phyloP scores from a whole-genome alignment of 495 filamentous ascomycete genomes.

The Paragyromitra xinjiangensis region DNA sequence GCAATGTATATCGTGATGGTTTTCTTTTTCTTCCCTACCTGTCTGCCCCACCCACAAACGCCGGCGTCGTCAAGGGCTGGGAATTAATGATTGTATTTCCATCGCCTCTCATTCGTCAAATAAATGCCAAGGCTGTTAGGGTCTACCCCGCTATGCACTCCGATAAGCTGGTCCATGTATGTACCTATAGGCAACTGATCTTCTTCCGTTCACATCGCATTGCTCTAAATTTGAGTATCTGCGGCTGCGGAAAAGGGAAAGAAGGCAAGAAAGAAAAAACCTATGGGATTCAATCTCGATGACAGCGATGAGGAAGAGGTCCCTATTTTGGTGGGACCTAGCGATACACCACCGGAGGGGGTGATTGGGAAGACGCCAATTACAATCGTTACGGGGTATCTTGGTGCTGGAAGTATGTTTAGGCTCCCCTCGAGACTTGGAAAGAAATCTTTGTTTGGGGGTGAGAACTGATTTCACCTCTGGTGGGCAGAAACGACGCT shows the following conservation, averaged over 20 bases:
- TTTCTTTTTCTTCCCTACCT: background rate
- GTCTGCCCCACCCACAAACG: background rate
- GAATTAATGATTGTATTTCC: slow-evolving; percentile 9
- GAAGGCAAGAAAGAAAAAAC: background rate
- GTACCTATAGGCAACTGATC: slow-evolving; percentile 1
- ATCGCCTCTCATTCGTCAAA: slow-evolving; percentile 22
- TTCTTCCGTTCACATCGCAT: slow-evolving; percentile 2
- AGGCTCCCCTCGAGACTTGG: background rate
- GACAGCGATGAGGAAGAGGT: slow-evolving; percentile 77
- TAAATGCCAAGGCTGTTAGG: background rate
- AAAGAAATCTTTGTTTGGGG: slow-evolving; percentile 7
- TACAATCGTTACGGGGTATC: slow-evolving; percentile 90
- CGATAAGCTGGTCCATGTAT: slow-evolving; percentile 14
- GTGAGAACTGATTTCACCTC: slow-evolving; percentile 9
- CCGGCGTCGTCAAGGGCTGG: slow-evolving; percentile 5
- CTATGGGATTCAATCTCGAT: slow-evolving; percentile 59
- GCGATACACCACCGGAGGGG: slow-evolving; percentile 27
- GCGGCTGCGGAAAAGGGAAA: slow-evolving; percentile 1
- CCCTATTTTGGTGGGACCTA: slow-evolving; percentile 73
- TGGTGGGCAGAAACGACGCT: slow-evolving; percentile 74
- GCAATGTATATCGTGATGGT: background rate
- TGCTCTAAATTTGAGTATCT: background rate
- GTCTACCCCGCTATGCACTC: slow-evolving; percentile 46
- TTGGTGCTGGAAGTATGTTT: slow-evolving; percentile 78
- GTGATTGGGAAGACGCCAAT: slow-evolving; percentile 76